Percentiles rank a stretch among this genome's conserved stretches.
These are phyloP conservation scores for Fonsecaea multimorphosa DNA, from an alignment of 2,329 filamentous ascomycete species.

Conservation along the genomic window DNA sequence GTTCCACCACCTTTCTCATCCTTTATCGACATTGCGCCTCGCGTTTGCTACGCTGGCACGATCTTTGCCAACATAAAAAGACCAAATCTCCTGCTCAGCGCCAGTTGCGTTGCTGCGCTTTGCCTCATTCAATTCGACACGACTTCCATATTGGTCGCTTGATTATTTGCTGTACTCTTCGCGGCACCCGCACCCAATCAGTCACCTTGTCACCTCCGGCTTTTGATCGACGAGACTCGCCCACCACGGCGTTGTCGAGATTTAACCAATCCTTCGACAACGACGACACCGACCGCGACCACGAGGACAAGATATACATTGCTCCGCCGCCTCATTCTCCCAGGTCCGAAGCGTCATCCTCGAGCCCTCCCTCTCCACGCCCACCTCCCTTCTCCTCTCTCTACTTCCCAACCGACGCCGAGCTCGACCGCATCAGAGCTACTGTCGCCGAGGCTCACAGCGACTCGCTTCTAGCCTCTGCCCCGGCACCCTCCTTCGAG, in stretches of 20 bases:
- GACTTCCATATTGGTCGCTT: conserved; percentile 5
- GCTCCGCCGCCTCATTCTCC: conserved; percentile 51
- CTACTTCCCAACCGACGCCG: conserved; percentile 58
- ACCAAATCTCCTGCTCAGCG: conserved; percentile 1
- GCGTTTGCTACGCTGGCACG: not conserved
- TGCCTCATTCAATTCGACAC: conserved; percentile 11
- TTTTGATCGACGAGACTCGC: conserved; percentile 38
- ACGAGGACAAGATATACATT: conserved; percentile 48
- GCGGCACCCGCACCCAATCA: conserved; percentile 29
- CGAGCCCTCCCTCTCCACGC: conserved; percentile 59
- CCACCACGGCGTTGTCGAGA: conserved; percentile 53
- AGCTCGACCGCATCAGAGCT: conserved; percentile 48
- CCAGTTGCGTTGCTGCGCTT: conserved; percentile 7
- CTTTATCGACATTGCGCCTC: not conserved
- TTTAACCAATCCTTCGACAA: conserved; percentile 29
- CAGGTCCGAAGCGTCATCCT: conserved; percentile 51
- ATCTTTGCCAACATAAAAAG: not conserved
- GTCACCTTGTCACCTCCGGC: conserved; percentile 24
- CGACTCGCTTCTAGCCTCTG: conserved; percentile 56
- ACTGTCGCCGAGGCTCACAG: conserved; percentile 56
- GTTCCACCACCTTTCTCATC: not conserved
- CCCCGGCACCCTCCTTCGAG: conserved; percentile 58
- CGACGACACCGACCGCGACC: conserved; percentile 43
- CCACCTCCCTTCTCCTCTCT: conserved; percentile 70
- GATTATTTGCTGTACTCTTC: conserved; percentile 20